Evolutionary conservation across 2,329 filamentous ascomycete species (phyloP), one percentile per base, ranked within the genome.

Genomic region (Nannizzia gypsea): DNA sequence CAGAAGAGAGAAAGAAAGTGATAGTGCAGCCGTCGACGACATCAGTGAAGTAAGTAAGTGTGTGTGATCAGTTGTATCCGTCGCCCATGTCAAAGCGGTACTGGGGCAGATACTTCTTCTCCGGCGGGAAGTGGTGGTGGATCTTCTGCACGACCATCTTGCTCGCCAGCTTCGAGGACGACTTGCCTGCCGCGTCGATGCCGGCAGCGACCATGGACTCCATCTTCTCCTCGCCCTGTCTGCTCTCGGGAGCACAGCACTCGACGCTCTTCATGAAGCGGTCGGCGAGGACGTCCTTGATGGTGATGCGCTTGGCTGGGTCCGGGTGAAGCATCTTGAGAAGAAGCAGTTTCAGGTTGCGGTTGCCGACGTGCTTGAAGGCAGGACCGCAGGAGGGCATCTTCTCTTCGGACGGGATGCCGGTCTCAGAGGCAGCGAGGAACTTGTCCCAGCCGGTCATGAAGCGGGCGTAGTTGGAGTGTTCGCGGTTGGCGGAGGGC

Each of bases 321-420:
- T 90, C 77, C 0, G 90, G 89, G 70, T 95, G 85, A 34, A 95
- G 79, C 90, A 96, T 95, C 69, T 83, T 84, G 57, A 93, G 75
- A 9, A 95, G 74, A 3, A 95, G 75, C 9, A 85, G 83, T 61
- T 86, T 84, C 60, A 91, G 78, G 2, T 83, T 82, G 0, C 84
- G 82, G 31, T 87, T 85, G 66, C 84, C 84, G 56, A 63, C 48
- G 42, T 74, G 77, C 15, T 77, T 74, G 70, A 93, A 88, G 40
- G 90, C 81, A 15, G 83, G 81, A 28, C 78, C 73, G 63, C 85
- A 82, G 63, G 80, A 80, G 15, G 88, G 89, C 66, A 88, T 86
- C 59, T 84, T 82, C 13, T 77, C 77, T 57, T 88, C 83, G 17
- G 77, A 73, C 1, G 34, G 38, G 46, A 83, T 76, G 20, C 73